These are phyloP conservation scores for Wickerhamiella lipophila DNA, from an alignment of 805 yeast species.

Conservation along the genomic window DNA sequence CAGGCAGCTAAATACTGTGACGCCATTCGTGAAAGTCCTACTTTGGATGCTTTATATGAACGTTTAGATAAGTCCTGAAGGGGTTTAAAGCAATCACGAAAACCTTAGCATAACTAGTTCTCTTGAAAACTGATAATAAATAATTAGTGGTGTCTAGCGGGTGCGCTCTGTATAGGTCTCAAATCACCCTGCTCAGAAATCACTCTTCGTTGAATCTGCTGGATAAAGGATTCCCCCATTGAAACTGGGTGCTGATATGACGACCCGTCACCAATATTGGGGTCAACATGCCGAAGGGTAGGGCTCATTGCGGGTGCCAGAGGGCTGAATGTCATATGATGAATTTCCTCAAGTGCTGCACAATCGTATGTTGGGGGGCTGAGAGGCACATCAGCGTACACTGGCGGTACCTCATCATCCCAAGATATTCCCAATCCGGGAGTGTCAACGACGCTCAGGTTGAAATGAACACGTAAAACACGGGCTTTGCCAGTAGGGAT, in stretches of 20 bases:
- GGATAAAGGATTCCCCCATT: conserved; percentile 4
- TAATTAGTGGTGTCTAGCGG: neutral
- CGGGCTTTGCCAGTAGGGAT: conserved; percentile 80
- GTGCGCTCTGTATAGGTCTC: conserved; percentile 7
- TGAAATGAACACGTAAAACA: conserved; percentile 88
- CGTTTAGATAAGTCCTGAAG: neutral
- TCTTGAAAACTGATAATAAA: neutral
- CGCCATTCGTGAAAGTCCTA: conserved; percentile 5
- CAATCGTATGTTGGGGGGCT: conserved; percentile 73
- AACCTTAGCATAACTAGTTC: no score
- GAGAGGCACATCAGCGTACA: conserved; percentile 73
- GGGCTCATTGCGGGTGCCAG: conserved; percentile 18
- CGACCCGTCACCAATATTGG: conserved; percentile 12
- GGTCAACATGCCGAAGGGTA: conserved; percentile 22
- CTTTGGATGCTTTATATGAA: neutral
- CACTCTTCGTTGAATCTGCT: neutral
- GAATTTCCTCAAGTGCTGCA: conserved; percentile 23
- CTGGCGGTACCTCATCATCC: conserved; percentile 99
- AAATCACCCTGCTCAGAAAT: neutral
- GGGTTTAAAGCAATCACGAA: neutral
- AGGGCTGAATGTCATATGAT: conserved; percentile 17
- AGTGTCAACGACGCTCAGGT: conserved; percentile 68
- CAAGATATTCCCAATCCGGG: conserved; percentile 94
- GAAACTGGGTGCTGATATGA: neutral
- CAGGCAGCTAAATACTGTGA: conserved; percentile 11